phyloP scores from a whole-genome alignment of 352 stramenopile species.

The Phytophthora ramorum region DNA sequence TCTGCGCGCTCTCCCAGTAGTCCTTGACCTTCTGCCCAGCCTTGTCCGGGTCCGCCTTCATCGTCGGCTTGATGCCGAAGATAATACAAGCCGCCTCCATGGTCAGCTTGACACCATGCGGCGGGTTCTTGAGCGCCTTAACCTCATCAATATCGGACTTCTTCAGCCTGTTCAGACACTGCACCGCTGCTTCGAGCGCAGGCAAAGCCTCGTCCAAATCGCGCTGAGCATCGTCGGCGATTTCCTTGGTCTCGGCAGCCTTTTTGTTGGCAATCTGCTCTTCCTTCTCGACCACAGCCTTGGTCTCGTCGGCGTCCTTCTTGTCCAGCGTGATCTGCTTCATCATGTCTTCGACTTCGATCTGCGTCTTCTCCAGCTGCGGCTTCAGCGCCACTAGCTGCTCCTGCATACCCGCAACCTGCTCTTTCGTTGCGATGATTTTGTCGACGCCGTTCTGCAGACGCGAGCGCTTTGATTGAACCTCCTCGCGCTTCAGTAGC shows the following conservation, averaged over 20 bases:
- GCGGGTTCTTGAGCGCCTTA: constrained; percentile 90
- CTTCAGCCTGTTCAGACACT: constrained; percentile 93
- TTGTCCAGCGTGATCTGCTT: constrained; percentile 95
- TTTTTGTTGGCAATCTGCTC: constrained; percentile 93
- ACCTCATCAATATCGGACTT: constrained; percentile 96
- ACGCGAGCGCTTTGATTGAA: constrained; percentile 84
- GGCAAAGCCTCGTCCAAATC: constrained; percentile 94
- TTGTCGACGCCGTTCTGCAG: constrained; percentile 94
- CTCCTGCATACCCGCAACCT: constrained; percentile 93
- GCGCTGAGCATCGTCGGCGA: constrained; percentile 92
- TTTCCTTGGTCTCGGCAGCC: constrained; percentile 92
- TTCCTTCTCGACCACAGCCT: constrained; percentile 91
- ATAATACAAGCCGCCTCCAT: constrained; percentile 95
- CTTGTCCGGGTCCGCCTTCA: constrained; percentile 91
- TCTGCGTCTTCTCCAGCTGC: constrained; percentile 92
- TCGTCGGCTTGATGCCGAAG: constrained; percentile 93
- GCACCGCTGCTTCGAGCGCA: constrained; percentile 91
- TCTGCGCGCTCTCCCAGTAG: constrained; percentile 91
- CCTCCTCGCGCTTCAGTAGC: constrained; percentile 89
- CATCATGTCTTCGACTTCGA: constrained; percentile 94
- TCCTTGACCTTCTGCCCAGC: constrained; percentile 91
- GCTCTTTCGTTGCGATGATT: constrained; percentile 92
- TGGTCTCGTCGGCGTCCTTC: constrained; percentile 91
- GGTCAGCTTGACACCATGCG: constrained; percentile 86
- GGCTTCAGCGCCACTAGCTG: constrained; percentile 93